These are phyloP conservation scores for California macrophylla DNA, from an alignment of 441 rosid genomes.

Conservation along the genomic window DNA sequence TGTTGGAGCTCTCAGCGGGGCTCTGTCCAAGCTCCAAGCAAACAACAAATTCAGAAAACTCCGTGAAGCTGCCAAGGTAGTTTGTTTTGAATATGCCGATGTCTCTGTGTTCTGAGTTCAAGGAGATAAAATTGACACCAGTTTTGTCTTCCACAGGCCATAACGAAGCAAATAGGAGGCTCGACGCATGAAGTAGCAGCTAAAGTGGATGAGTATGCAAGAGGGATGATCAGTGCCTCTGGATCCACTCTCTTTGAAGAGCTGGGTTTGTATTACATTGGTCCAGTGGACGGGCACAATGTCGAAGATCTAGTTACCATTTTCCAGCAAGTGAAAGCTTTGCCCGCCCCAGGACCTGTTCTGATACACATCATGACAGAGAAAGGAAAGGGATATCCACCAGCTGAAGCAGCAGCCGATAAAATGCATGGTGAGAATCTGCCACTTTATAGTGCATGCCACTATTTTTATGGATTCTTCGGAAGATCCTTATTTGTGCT, in stretches of 20 bases:
- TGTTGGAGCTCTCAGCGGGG: slow-evolving; percentile 57
- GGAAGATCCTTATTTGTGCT: slow-evolving; percentile 14
- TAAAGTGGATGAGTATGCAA: slow-evolving; percentile 54
- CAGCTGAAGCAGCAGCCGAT: slow-evolving; percentile 64
- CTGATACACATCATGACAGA: slow-evolving; percentile 62
- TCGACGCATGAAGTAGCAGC: slow-evolving; percentile 55
- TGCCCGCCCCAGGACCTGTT: slow-evolving; percentile 72
- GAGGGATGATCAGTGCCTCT: slow-evolving; percentile 60
- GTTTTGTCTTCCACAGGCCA: slow-evolving; percentile 25
- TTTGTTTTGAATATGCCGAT: too few species aligned
- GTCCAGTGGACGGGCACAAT: slow-evolving; percentile 67
- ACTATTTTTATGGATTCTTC: background rate
- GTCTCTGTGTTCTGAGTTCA: too few species aligned
- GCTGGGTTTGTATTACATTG: slow-evolving; percentile 61
- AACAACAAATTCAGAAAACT: slow-evolving; percentile 49
- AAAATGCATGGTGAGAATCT: slow-evolving; percentile 60
- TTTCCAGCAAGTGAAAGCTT: slow-evolving; percentile 43
- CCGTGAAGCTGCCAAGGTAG: slow-evolving; percentile 59
- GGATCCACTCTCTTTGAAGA: slow-evolving; percentile 64
- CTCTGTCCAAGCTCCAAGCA: slow-evolving; percentile 50
- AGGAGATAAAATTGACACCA: slow-evolving; percentile 4
- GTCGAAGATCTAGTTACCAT: slow-evolving; percentile 53
- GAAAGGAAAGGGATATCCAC: slow-evolving; percentile 68
- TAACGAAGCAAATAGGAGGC: slow-evolving; percentile 50
- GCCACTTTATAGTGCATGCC: background rate